Evolutionary conservation across 441 rosid genomes (phyloP), one percentile per base, ranked within the genome.

Genomic region (Raphanus hybrid): DNA sequence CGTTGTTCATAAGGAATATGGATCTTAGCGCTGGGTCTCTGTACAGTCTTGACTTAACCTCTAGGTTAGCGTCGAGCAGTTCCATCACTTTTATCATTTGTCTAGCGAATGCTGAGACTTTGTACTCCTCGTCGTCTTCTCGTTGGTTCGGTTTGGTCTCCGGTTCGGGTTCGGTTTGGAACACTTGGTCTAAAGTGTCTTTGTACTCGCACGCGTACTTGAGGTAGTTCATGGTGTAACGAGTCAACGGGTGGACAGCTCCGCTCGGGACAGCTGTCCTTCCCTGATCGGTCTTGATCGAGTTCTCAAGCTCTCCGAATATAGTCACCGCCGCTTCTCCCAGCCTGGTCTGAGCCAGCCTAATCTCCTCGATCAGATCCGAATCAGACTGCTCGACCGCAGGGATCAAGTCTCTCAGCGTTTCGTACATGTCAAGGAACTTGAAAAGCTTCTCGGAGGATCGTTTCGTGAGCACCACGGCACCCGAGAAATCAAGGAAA

Each of bases 1-100:
- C 99, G 7, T 95, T 95, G 57, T 50, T 95, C 99, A 95, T 95
- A 81, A 89, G 77, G 87, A 95, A 92, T 8, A 95, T 86, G 70
- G 62, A 80, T 3, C 88, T 43, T 10, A 91, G 64, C 0, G 93
- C 80, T 0, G 75, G 85, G 68, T 86, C 91, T 57, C 80, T 70
- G 74, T 91, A 91, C 14, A 89, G 81, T 50, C 8, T 50, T n/a
- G 57, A 50, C 2, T 50, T 50, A 3, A 50, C 5, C 2, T 50
- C 57, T 0, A 50, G 85, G 69, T 86, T 91, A 4, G 84, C 87
- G 15, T 91, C 90, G 5, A 87, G 82, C 26, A 74, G 12, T 32
- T 85, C 91, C 88, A 88, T 85, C 41, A 87, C 79, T 39, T 70
- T 73, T 67, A 83, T 82, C 80, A 91, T 39, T 67, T 86, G 84